Evolutionary conservation across 2,329 filamentous ascomycete genomes (phyloP), one percentile per base, ranked within the genome.

Genomic region (Sclerotinia trifoliorum): DNA sequence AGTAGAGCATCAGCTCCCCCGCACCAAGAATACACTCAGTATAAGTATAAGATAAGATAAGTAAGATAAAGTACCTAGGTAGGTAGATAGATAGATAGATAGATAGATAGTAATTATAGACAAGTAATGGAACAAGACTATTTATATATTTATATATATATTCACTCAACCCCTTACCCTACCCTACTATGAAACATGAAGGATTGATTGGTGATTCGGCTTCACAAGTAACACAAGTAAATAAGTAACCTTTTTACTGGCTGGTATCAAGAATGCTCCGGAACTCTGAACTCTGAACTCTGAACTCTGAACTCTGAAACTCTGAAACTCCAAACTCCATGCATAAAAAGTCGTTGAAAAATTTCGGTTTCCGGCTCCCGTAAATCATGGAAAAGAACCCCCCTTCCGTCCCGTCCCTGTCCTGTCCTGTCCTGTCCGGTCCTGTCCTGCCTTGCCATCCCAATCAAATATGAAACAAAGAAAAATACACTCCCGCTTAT

Each of bases 181-280:
- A 32, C 32, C 39, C 54, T n/a, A n/a, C 42, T 39, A 60, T 54
- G n/a, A n/a, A 35, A 49, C 24, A 15, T 52, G 35, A 64, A 64
- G 17, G 32, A 4, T 32, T 32, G 5, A 5, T 4, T 3, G 5
- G 5, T 3, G 32, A 4, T 32, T 52, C 54, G 19, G 39, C 11
- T 42, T 42, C 39, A 42, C 32, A 32, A 32, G 32, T n/a, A n/a
- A n/a, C n/a, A n/a, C n/a, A n/a, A 32, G 32, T 32, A n/a, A 32
- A 5, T 42, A 17, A 54, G 39, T 24, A 49, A 51, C 48, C 60
- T 26, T 54, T 54, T 51, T 54, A n/a, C n/a, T n/a, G n/a, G 55
- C 46, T 67, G 65, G 65, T 67, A 67, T 67, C 65, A 62, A 39
- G 26, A 6, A 67, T 46, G 49, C 57, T 42, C 48, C 57, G 32